phyloP scores from a whole-genome alignment of 2,329 filamentous ascomycete species.

The Colletotrichum sp. region DNA sequence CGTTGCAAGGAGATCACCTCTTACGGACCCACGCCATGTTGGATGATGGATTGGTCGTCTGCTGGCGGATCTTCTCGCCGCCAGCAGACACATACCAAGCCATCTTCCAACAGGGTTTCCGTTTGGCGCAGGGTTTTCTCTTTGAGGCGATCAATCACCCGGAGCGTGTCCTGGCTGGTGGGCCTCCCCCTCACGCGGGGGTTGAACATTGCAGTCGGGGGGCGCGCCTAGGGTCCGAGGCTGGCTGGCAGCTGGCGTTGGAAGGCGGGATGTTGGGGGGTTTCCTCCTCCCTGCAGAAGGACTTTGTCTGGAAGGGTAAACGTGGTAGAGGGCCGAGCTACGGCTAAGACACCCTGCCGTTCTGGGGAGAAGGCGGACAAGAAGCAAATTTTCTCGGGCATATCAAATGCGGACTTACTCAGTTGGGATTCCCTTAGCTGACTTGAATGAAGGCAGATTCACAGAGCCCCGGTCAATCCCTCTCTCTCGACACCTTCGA shows the following conservation, averaged over 20 bases:
- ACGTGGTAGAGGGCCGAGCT: background rate
- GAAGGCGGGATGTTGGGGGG: no score
- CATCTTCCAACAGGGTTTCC: background rate
- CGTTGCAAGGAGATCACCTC: background rate
- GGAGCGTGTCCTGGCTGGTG: background rate
- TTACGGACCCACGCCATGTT: background rate
- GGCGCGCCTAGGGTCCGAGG: background rate
- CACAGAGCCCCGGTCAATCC: no score
- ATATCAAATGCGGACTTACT: background rate
- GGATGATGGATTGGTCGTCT: background rate
- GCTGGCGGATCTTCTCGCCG: background rate
- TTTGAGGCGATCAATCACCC: background rate
- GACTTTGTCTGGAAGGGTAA: background rate
- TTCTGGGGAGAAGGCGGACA: background rate
- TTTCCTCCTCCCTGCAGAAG: background rate
- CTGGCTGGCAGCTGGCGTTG: background rate
- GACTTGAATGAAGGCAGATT: background rate
- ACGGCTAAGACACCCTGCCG: background rate
- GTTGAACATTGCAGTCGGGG: background rate
- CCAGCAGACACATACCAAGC: fast-evolving
- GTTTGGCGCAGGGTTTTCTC: background rate
- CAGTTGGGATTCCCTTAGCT: background rate
- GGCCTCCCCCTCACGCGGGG: background rate
- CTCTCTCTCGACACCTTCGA: no score
- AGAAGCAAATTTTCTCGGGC: background rate